Percentiles rank a stretch among this genome's conserved stretches.
Conservation (phyloP, 352 stramenopile genomes). For the Phytophthora sojae region DNA sequence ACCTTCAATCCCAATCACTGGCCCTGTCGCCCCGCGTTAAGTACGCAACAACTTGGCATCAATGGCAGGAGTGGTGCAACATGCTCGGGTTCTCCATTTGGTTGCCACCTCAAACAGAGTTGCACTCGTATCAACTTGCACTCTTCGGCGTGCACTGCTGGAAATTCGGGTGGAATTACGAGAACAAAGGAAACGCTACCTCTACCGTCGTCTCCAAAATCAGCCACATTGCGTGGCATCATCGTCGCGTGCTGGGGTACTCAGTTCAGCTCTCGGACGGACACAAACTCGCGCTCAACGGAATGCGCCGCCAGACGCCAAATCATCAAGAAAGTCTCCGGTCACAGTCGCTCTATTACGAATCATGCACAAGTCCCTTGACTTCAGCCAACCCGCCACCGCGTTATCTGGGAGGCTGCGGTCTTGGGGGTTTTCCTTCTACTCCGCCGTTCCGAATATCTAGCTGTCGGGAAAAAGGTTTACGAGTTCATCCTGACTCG, state of each 20-base stretch:
- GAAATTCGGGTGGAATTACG: neutral
- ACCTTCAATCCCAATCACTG: conserved; percentile 1
- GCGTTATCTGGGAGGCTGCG: neutral
- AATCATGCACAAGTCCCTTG: neutral
- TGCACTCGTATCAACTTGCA: neutral
- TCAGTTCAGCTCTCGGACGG: neutral
- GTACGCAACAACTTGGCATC: neutral
- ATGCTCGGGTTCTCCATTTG: conserved; percentile 6
- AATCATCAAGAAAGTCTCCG: neutral
- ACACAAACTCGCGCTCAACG: neutral
- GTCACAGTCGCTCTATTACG: neutral
- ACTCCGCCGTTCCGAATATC: neutral
- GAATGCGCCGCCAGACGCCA: neutral
- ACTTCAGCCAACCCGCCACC: neutral
- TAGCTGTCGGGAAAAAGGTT: neutral
- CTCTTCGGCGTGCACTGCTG: neutral
- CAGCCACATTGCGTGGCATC: conserved; percentile 1
- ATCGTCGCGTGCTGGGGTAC: neutral
- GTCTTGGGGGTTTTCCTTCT: neutral
- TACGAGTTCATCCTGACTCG: conserved; percentile 3
- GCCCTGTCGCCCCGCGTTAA: neutral
- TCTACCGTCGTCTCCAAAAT: neutral
- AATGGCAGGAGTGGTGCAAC: neutral
- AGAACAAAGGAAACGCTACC: neutral
- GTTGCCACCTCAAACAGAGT: neutral